Evolutionary conservation across 148 eudicot genomes (phyloP).

Genomic region (Chenopodium formosanum): DNA sequence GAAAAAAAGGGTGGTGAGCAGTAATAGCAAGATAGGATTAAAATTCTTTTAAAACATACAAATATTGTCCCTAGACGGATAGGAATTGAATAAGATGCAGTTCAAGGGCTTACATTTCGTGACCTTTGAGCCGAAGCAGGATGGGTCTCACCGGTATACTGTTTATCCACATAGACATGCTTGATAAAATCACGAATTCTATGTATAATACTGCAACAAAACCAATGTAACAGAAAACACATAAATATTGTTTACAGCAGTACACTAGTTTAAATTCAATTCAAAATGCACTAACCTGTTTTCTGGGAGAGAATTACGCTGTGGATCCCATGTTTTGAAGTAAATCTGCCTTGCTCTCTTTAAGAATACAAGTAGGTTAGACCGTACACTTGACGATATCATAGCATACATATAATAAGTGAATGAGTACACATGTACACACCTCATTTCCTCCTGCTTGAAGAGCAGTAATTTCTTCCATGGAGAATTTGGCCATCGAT

Average conservation of each 20-base stretch:
- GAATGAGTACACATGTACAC: not conserved
- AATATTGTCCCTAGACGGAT: not conserved
- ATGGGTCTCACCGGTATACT: slow-evolving; percentile 49
- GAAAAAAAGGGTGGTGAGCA: not conserved
- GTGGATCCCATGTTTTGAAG: slow-evolving; percentile 76
- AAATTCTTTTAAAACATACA: too few species aligned
- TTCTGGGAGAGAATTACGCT: slow-evolving; percentile 59
- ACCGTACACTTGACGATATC: not conserved
- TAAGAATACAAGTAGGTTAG: slow-evolving; percentile 22
- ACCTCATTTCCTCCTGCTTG: slow-evolving; percentile 75
- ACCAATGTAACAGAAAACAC: slow-evolving; percentile 8
- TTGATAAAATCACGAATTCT: slow-evolving; percentile 76
- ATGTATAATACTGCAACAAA: slow-evolving; percentile 53
- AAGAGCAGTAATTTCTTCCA: slow-evolving; percentile 52
- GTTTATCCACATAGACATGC: slow-evolving; percentile 62
- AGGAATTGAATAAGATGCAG: not conserved
- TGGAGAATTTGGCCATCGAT: slow-evolving; percentile 59
- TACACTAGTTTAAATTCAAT: not conserved
- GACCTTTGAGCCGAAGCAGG: slow-evolving; percentile 36
- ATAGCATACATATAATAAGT: not conserved
- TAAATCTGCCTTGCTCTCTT: slow-evolving; percentile 73
- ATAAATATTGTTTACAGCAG: not conserved
- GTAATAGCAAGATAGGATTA: not conserved
- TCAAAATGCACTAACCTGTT: slow-evolving; percentile 43
- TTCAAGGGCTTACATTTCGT: slow-evolving; percentile 41